Percentiles rank a stretch among this genome's conserved stretches.
Conservation (phyloP, 2,329 filamentous ascomycete species). For the Xylariaceae sp. region DNA sequence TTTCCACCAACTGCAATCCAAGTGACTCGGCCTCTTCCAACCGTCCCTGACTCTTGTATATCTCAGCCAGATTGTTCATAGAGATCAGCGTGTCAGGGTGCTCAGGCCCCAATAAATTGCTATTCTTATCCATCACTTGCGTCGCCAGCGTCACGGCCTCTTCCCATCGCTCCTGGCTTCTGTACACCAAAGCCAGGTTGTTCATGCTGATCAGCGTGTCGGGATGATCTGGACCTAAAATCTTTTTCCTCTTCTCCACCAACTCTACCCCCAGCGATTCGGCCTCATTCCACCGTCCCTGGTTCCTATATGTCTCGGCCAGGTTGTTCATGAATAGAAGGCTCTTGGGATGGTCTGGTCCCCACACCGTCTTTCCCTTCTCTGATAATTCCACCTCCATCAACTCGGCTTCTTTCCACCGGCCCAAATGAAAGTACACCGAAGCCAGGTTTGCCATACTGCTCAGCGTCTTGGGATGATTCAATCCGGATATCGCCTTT, state of each 20-base stretch:
- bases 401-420: not conserved
- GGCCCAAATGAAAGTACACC: not conserved
- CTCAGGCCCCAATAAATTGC: not conserved
- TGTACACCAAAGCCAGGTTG: not conserved
- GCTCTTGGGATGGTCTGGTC: slow-evolving; percentile 16
- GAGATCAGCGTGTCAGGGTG: not conserved
- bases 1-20: not conserved
- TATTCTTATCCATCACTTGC: not conserved
- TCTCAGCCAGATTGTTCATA: not conserved
- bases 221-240: slow-evolving; percentile 19
- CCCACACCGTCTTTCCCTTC: slow-evolving; percentile 13
- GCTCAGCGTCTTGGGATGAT: slow-evolving; percentile 14
- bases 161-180: not conserved
- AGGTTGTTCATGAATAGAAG: slow-evolving; percentile 4
- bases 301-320: not conserved
- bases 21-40: not conserved
- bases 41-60: not conserved
- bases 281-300: not conserved
- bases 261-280: slow-evolving; percentile 3
- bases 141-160: not conserved
- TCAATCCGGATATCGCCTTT: slow-evolving; percentile 14
- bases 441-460: slow-evolving; percentile 4
- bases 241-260: slow-evolving; percentile 10
- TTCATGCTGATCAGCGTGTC: slow-evolving; percentile 6
- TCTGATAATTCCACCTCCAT: slow-evolving; percentile 13